Conservation (phyloP, 2,329 filamentous ascomycete genomes). For the Cyclaneusma minus region DNA sequence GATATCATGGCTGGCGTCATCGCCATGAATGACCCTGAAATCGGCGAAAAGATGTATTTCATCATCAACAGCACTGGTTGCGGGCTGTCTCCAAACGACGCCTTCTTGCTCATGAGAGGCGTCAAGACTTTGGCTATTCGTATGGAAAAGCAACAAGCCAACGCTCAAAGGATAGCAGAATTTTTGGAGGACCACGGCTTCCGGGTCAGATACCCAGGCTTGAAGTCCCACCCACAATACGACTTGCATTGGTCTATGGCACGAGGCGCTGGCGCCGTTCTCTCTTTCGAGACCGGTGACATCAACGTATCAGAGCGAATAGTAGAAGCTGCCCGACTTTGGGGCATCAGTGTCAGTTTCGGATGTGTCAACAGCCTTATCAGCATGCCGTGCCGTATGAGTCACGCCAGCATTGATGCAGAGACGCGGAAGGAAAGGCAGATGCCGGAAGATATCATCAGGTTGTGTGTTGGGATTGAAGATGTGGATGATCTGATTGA, state of each 20-base stretch:
- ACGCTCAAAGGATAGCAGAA: conserved; percentile 77
- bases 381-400: conserved; percentile 99
- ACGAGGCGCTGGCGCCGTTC: conserved; percentile 79
- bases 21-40: conserved; percentile 65
- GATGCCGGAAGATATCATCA: conserved; percentile 93
- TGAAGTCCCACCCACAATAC: conserved; percentile 92
- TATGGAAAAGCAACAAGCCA: conserved; percentile 96
- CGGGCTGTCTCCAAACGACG: conserved; percentile 86
- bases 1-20: conserved; percentile 98
- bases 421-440: conserved; percentile 80
- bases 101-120: conserved; percentile 86
- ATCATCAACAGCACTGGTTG: conserved; percentile 95
- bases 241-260: conserved; percentile 93
- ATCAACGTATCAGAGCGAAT: conserved; percentile 73
- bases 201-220: conserved; percentile 84
- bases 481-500: conserved; percentile 85
- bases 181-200: conserved; percentile 88
- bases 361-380: conserved; percentile 97
- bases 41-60: conserved; percentile 88
- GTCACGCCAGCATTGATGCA: conserved; percentile 92
- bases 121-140: conserved; percentile 94
- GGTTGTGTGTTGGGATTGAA: conserved; percentile 92
- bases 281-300: conserved; percentile 93
- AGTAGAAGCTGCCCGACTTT: conserved; percentile 81
- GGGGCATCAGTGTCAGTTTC: conserved; percentile 93